Conservation (phyloP, 495 filamentous ascomycete species). For the Penicillium pulvis region DNA sequence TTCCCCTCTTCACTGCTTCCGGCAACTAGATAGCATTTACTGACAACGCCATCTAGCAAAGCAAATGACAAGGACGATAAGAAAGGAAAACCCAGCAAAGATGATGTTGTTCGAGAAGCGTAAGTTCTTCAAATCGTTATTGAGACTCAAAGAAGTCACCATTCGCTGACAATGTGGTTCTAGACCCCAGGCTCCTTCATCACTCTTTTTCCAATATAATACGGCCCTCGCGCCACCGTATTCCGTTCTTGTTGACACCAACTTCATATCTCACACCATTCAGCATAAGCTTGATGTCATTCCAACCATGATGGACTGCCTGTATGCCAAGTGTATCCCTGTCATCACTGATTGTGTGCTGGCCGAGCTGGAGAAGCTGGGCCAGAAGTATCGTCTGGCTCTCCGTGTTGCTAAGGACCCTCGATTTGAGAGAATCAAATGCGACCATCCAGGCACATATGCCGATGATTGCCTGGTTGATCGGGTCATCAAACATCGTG, state of each 20-base stretch:
- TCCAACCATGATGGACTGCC: conserved; percentile 81
- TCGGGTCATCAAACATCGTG: conserved; percentile 71
- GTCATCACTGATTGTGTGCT: conserved; percentile 54
- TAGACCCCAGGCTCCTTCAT: conserved; percentile 72
- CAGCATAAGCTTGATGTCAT: conserved; percentile 86
- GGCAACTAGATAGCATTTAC: conserved; percentile 1
- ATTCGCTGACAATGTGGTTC: background rate
- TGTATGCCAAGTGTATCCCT: conserved; percentile 56
- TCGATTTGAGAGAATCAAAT: conserved; percentile 79
- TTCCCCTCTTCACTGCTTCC: background rate
- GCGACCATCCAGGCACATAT: conserved; percentile 88
- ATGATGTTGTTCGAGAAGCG: conserved; percentile 43
- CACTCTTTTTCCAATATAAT: conserved; percentile 95
- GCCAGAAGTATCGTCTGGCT: conserved; percentile 85
- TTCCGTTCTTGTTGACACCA: conserved; percentile 83
- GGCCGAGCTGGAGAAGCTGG: conserved; percentile 89
- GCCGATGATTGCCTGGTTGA: conserved; percentile 97
- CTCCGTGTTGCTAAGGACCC: conserved; percentile 91
- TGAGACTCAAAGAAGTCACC: background rate
- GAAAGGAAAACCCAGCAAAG: conserved; percentile 36
- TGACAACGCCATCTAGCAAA: conserved; percentile 64
- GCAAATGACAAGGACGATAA: conserved; percentile 62
- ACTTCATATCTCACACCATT: conserved; percentile 91
- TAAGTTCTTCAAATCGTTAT: conserved; percentile 2
- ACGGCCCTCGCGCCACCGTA: conserved; percentile 89